Evolutionary conservation across 2,329 filamentous ascomycete genomes (phyloP).

Genomic region (Neocucurbitaria cava): DNA sequence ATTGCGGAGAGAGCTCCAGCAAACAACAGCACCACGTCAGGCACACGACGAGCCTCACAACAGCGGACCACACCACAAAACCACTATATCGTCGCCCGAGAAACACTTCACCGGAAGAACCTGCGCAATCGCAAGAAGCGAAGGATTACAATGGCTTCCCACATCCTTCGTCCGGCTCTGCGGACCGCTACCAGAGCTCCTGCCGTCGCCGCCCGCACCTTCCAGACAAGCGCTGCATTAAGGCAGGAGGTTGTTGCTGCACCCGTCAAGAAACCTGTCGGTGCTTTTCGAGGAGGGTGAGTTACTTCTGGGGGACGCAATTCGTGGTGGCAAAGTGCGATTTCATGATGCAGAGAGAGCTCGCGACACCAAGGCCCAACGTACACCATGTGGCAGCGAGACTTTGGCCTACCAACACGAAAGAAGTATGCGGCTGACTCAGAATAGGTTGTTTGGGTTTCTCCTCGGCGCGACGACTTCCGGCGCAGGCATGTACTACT

Average conservation of each 20-base stretch:
- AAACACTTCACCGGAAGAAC: neutral
- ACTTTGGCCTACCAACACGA: too few species aligned
- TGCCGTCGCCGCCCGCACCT: conserved; percentile 38
- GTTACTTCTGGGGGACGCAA: conserved; percentile 34
- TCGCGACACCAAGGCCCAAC: neutral
- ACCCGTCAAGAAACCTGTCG: conserved; percentile 69
- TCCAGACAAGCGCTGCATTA: conserved; percentile 49
- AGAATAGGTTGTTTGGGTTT: conserved; percentile 82
- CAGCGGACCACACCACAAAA: neutral
- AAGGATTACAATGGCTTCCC: conserved; percentile 53
- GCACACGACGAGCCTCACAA: neutral
- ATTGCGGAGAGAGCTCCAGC: neutral
- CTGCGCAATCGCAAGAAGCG: neutral
- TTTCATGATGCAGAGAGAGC: neutral
- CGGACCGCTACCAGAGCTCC: conserved; percentile 38
- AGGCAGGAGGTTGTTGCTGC: conserved; percentile 46
- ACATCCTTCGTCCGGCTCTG: conserved; percentile 50
- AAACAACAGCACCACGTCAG: neutral
- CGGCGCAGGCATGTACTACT: conserved; percentile 85
- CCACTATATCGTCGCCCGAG: neutral
- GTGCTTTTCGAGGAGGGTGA: conserved; percentile 76
- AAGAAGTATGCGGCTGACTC: conserved; percentile 1
- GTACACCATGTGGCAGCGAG: neutral
- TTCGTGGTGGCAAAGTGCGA: neutral
- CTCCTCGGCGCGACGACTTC: conserved; percentile 82